Evolutionary conservation across 2,329 filamentous ascomycete species (phyloP).

Genomic region (Zalaria sp.): DNA sequence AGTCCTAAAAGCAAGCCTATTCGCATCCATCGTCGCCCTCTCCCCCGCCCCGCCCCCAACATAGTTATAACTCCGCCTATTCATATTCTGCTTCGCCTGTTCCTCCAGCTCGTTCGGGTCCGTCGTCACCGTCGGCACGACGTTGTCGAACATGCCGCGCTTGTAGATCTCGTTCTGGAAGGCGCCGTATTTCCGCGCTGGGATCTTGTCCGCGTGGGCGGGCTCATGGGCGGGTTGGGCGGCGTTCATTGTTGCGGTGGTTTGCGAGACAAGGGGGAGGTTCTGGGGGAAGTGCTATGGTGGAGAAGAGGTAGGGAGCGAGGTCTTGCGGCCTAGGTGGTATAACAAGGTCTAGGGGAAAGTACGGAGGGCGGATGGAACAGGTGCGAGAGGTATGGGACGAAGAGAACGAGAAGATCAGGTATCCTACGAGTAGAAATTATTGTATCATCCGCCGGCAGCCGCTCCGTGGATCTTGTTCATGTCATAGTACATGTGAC

Average conservation of each 20-base stretch:
- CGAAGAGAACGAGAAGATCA: too few relatives aligned
- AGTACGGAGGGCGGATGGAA: too few relatives aligned
- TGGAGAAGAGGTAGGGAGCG: not conserved
- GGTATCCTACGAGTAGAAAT: too few relatives aligned
- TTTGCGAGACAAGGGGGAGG: too few relatives aligned
- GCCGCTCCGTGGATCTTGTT: too few relatives aligned
- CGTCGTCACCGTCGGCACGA: constrained; percentile 41
- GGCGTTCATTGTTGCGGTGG: not conserved
- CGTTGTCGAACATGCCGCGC: constrained; percentile 35
- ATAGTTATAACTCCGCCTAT: constrained; percentile 41
- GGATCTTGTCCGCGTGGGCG: not conserved
- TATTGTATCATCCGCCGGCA: too few relatives aligned
- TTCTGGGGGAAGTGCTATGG: not conserved
- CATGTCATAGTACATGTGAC: too few relatives aligned
- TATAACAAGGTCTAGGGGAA: too few relatives aligned
- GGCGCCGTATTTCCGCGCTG: constrained; percentile 22
- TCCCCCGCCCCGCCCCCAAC: constrained; percentile 49
- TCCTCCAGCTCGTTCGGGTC: constrained; percentile 43
- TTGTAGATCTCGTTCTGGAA: constrained; percentile 37
- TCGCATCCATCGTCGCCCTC: constrained; percentile 45
- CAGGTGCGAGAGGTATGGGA: too few relatives aligned
- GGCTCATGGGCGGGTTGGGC: not conserved
- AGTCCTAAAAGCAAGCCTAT: constrained; percentile 41
- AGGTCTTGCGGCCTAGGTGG: too few relatives aligned
- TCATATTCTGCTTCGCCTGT: constrained; percentile 37